Evolutionary conservation across 306 rosid genomes (phyloP), one percentile per base, ranked within the genome.

Genomic region (Cucumis cinereus): DNA sequence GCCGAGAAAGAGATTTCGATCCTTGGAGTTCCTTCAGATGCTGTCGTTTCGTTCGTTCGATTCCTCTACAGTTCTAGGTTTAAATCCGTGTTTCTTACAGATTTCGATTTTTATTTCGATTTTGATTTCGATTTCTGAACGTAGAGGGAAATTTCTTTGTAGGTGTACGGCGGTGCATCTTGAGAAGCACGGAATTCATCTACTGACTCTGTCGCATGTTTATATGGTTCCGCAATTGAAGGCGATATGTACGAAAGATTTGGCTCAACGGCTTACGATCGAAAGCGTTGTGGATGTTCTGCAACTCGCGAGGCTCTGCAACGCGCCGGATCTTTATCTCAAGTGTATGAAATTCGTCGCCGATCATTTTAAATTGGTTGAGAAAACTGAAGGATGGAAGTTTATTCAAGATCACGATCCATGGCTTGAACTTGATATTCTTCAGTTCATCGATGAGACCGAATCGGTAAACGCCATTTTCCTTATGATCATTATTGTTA

Each of bases 221-320:
- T 92, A 92, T 84, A 17, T 79, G 70, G 91, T 94, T 22, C 96
- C 97, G 13, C 90, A 89, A 62, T 85, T 94, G 88, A 94, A 94
- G 77, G 90, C 83, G 80, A 79, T 75, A 8, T 92, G 96, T 82
- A 77, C 64, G 30, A 94, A 87, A 84, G 90, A 81, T 4, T 58
- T 94, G 35, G 78, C 73, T 3, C 84, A 85, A 56, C 85, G 95
- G 67, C 80, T 94, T 77, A 84, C 89, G 26, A 64, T 67, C 2
- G 97, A 92, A 20, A 90, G 87, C 82, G 97, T 90, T 52, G 96
- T 94, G 79, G 99, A 94, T 41, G 78, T 92, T 43, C 89, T 94
- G 17, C 98, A 94, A 78, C 89, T 94, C 19, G 96, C 97, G 0
- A 86, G 88, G 73, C 88, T 94, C 86, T 94, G 96, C 82, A 94